These are phyloP conservation scores for Aspergillus cavernicola DNA, from an alignment of 495 filamentous ascomycete genomes.

Conservation along the genomic window DNA sequence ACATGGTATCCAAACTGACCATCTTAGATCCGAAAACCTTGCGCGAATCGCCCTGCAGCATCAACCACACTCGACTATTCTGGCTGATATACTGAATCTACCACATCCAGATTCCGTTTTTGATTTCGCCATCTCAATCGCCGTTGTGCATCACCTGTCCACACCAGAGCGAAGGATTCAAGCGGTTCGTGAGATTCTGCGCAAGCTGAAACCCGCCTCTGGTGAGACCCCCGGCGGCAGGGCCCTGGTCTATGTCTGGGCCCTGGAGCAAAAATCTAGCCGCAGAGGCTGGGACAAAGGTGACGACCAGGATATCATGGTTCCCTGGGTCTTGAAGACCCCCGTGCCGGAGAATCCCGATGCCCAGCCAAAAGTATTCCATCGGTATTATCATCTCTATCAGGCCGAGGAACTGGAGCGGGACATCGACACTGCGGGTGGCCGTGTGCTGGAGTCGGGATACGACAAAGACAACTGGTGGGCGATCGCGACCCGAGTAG, in stretches of 20 bases:
- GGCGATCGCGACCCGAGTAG: slow-evolving; percentile 55
- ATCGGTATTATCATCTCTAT: slow-evolving; percentile 96
- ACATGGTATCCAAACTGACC: slow-evolving; percentile 16
- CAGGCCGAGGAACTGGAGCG: slow-evolving; percentile 79
- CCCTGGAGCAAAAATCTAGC: slow-evolving; percentile 85
- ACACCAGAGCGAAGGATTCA: slow-evolving; percentile 71
- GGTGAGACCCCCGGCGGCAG: slow-evolving; percentile 47
- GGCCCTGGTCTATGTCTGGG: slow-evolving; percentile 92
- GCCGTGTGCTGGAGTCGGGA: slow-evolving; percentile 70
- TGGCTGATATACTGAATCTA: slow-evolving; percentile 67
- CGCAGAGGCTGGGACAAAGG: slow-evolving; percentile 89
- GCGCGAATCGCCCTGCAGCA: slow-evolving; percentile 67
- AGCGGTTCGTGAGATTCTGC: slow-evolving; percentile 69
- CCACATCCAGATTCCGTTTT: slow-evolving; percentile 66
- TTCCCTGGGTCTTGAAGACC: slow-evolving; percentile 81
- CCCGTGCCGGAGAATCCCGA: slow-evolving; percentile 12
- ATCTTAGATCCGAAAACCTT: slow-evolving; percentile 62
- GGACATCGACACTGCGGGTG: slow-evolving; percentile 73
- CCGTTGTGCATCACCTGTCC: slow-evolving; percentile 91
- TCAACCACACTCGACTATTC: slow-evolving; percentile 58
- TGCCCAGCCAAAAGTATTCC: slow-evolving; percentile 49
- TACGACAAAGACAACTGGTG: slow-evolving; percentile 99
- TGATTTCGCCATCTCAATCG: slow-evolving; percentile 94
- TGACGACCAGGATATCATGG: slow-evolving; percentile 86
- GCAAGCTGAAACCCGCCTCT: slow-evolving; percentile 51